Evolutionary conservation across 257 asterid genomes (phyloP).

Genomic region (Solanum pennellii): DNA sequence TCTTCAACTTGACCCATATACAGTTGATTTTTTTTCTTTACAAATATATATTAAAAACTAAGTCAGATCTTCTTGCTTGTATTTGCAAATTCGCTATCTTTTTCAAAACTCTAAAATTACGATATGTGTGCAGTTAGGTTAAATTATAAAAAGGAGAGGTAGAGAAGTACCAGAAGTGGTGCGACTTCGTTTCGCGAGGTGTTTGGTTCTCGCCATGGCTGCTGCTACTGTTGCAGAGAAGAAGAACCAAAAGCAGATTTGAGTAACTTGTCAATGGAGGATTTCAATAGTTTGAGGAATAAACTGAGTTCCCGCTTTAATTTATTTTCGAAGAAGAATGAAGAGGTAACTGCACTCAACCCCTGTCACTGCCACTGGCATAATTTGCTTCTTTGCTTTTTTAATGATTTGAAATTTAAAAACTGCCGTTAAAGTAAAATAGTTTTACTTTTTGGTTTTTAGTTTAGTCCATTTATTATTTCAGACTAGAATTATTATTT

Average conservation of each 20-base stretch:
- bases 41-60: background rate
- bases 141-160: background rate
- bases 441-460: background rate
- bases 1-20: background rate
- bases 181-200: constrained; percentile 13
- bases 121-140: background rate
- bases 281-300: background rate
- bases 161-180: background rate
- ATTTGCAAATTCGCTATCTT: background rate
- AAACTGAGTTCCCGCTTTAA: background rate
- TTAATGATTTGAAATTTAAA: background rate
- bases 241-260: background rate
- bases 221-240: background rate
- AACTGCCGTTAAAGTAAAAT: background rate
- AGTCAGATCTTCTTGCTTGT: background rate
- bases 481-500: too few relatives aligned
- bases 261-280: background rate
- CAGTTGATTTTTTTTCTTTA: background rate
- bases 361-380: background rate
- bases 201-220: constrained; percentile 62
- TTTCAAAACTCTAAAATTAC: background rate
- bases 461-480: background rate
- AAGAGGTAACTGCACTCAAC: background rate
- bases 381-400: background rate
- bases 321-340: background rate